phyloP scores from a whole-genome alignment of 192 early-diverging fungal species.

The Coemansia asiatica region DNA sequence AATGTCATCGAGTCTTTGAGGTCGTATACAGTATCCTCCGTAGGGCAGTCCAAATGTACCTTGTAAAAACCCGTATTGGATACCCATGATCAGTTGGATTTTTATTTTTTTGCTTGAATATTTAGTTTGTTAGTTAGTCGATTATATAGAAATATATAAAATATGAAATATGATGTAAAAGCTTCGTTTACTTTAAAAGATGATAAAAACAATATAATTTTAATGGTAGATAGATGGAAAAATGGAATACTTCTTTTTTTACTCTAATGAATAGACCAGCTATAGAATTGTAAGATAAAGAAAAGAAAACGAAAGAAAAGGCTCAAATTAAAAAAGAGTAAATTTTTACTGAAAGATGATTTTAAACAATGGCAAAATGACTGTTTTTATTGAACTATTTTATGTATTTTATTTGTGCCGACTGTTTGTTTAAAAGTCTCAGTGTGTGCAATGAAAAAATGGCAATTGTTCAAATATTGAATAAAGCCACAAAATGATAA shows the following conservation, averaged over 20 bases:
- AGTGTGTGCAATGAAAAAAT: neutral
- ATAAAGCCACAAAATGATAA: neutral
- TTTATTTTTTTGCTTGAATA: neutral
- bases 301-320: neutral
- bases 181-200: neutral
- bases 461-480: neutral
- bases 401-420: neutral
- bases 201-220: neutral
- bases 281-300: neutral
- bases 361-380: no score
- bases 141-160: neutral
- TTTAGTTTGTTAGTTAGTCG: neutral
- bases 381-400: neutral
- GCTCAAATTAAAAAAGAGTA: neutral
- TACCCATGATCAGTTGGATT: constrained; percentile 13
- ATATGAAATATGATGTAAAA: neutral
- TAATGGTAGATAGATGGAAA: neutral
- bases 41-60: constrained; percentile 54
- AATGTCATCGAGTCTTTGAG: constrained; percentile 17
- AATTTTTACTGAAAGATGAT: no score
- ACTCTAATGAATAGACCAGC: neutral
- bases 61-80: constrained; percentile 47
- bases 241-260: neutral
- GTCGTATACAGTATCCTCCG: constrained; percentile 47
- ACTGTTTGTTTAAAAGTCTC: neutral